Evolutionary conservation across 805 yeast species (phyloP).

Genomic region (Yarrowia osloensis): DNA sequence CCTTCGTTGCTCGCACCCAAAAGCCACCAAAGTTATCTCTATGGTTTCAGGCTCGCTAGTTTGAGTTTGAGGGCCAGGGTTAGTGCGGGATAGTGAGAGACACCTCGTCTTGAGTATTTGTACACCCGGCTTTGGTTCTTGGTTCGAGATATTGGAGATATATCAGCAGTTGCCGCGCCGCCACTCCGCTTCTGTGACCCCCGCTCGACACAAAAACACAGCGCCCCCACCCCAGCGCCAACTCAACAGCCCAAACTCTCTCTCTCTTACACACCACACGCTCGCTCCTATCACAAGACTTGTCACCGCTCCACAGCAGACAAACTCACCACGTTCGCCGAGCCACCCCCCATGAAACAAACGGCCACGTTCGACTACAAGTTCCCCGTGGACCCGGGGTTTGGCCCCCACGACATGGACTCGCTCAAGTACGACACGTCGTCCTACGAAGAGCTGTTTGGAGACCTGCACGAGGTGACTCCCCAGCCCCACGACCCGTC

Average conservation of each 20-base stretch:
- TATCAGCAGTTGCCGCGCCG: neutral
- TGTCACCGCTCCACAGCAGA: neutral
- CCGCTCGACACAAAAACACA: neutral
- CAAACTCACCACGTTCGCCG: neutral
- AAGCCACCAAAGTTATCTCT: conserved; percentile 27
- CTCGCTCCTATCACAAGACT: conserved; percentile 1
- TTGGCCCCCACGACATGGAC: conserved; percentile 6
- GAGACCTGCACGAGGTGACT: conserved; percentile 17
- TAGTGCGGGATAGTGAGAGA: conserved; percentile 19
- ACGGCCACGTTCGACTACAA: conserved; percentile 27
- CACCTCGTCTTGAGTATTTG: conserved; percentile 1
- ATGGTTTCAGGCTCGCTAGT: conserved; percentile 29
- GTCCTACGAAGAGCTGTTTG: conserved; percentile 17
- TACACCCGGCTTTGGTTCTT: neutral
- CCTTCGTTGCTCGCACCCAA: conserved; percentile 23
- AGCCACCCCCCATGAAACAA: neutral
- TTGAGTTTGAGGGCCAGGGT: conserved; percentile 29
- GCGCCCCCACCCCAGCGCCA: neutral
- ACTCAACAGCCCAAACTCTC: neutral
- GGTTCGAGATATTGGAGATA: neutral
- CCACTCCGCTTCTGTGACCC: no score
- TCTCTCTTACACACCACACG: neutral
- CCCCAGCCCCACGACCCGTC: conserved; percentile 25
- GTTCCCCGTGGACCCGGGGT: conserved; percentile 28
- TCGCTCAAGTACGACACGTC: conserved; percentile 12